Base-by-base conservation (phyloP, 352 stramenopile species). In the Stramenopiles sp. region DNA sequence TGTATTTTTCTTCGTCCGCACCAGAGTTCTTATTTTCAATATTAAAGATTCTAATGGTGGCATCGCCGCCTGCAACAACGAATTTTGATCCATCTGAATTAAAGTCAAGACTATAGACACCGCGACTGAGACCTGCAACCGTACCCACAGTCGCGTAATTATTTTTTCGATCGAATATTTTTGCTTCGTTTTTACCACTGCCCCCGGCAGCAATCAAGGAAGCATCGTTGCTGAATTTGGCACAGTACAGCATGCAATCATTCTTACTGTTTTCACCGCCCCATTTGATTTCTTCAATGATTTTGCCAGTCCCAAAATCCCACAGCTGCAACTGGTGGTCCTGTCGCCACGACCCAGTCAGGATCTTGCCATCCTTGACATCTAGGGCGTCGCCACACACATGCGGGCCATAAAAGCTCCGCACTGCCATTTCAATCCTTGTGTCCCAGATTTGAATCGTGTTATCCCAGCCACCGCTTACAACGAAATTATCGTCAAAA, bases 361-460 rank as follows among this genome's bases (percentile, higher is more conserved):
- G 80, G 37, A 95, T 89, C 75, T 90, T 83, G 76, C 78, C 76
- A 30, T 76, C 68, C 35, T 76, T 75, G 31, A 85, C 49, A 73
- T 85, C 82, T 3, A 85, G 43, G 37, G 79, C 68, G 69, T 85
- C 82, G 33, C 82, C 82, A 68, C 76, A 83, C 25, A 95, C 84
- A 69, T 95, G 88, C n/a, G 89, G 89, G 0, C 89, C 89, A 77
- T 92, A 95, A 77, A 95, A 92, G 34, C 83, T 84, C 36, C 87
- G 87, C 37, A 93, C 88, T 1, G 88, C 89, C 77, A 92, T 79
- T n/a, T 87, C 88, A 1, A 81, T 83, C 35, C 89, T 84, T 32
- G 89, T 76, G 74, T 95, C 89, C 89, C 89, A 95, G 77, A 95
- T 92, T 82, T 94, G 89, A 0, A 95, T 78, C 37, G 88, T 94